phyloP scores from a whole-genome alignment of 805 yeast genomes.

The Ogataea parapolymorpha region DNA sequence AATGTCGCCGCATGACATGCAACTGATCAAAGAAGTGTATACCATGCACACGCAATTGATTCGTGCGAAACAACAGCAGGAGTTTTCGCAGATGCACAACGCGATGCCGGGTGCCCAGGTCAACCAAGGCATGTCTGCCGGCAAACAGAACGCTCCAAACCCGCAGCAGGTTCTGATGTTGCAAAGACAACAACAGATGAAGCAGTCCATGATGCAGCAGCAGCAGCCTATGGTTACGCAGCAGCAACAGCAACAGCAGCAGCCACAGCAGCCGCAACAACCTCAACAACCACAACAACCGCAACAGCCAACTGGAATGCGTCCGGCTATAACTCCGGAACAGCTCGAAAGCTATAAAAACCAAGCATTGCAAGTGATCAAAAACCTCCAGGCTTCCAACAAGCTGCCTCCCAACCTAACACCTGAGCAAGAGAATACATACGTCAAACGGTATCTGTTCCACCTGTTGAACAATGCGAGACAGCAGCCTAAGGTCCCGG shows the following conservation, averaged over 20 bases:
- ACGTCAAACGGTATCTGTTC: conserved; percentile 32
- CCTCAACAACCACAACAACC: conserved; percentile 9
- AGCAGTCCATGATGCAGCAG: conserved; percentile 28
- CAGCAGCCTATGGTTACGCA: conserved; percentile 26
- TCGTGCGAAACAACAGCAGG: conserved; percentile 36
- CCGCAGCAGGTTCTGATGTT: conserved; percentile 33
- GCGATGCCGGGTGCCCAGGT: conserved; percentile 17
- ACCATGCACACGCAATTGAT: conserved; percentile 61
- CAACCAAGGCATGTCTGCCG: conserved; percentile 6
- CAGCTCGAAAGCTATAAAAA: conserved; percentile 30
- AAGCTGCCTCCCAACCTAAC: conserved; percentile 31
- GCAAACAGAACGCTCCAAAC: conserved; percentile 19
- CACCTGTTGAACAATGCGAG: conserved; percentile 25
- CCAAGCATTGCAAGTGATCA: conserved; percentile 35
- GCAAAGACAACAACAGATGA: conserved; percentile 32
- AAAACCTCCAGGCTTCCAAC: conserved; percentile 33
- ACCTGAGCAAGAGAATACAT: conserved; percentile 34
- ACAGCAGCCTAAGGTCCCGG: conserved; percentile 18
- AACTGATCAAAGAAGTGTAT: conserved; percentile 63
- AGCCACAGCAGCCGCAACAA: too few relatives aligned
- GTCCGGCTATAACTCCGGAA: conserved; percentile 20
- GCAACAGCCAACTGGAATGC: conserved; percentile 14
- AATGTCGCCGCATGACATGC: conserved; percentile 56
- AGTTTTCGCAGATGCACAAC: conserved; percentile 24
- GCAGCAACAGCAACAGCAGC: conserved; percentile 16